Evolutionary conservation across 306 rosid genomes (phyloP).

Genomic region (Malus sieversii): DNA sequence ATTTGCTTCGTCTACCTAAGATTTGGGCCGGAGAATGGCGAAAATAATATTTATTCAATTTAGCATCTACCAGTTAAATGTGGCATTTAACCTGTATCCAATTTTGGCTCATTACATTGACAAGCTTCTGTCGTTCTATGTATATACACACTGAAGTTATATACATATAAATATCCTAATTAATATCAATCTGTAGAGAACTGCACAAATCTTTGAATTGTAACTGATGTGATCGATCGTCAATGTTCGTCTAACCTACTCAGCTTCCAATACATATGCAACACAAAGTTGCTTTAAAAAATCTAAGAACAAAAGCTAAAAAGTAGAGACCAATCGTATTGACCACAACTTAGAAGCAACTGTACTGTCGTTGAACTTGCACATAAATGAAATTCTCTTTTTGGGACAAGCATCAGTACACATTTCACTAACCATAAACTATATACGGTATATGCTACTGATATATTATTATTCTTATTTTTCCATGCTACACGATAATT

Average conservation of each 20-base stretch:
- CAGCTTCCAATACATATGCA: constrained; percentile 12
- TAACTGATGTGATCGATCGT: constrained; percentile 8
- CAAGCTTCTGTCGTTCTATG: background rate
- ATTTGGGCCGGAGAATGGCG: background rate
- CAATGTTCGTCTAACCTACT: constrained; percentile 2
- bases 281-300: constrained; percentile 12
- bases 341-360: constrained; percentile 10
- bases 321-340: constrained; percentile 16
- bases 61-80: background rate
- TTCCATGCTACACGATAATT: background rate
- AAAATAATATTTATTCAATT: background rate
- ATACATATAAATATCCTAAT: background rate
- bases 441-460: background rate
- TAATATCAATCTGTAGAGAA: background rate
- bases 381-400: background rate
- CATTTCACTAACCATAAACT: background rate
- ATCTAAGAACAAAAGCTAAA: constrained; percentile 7
- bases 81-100: background rate
- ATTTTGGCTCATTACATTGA: no score
- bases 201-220: background rate
- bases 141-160: background rate
- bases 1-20: background rate
- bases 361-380: constrained; percentile 14
- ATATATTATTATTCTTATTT: no score
- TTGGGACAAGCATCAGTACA: background rate